Evolutionary conservation across 805 yeast genomes (phyloP).

Genomic region (Tetrapisispora phaffii): DNA sequence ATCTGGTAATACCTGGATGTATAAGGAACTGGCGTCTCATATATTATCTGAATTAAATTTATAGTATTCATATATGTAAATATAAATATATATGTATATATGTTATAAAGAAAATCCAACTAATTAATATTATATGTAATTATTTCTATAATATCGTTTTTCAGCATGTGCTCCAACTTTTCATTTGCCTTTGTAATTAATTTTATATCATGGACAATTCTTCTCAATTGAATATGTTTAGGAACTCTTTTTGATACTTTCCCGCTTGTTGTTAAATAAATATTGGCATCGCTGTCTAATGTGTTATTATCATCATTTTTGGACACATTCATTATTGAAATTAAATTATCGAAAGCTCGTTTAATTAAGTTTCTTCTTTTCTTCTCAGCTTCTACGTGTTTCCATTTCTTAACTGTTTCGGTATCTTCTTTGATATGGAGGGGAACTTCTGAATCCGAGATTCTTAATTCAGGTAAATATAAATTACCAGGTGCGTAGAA

Average conservation of each 20-base stretch:
- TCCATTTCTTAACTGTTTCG: constrained; percentile 23
- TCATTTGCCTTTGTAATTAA: constrained; percentile 21
- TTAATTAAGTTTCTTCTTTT: constrained; percentile 25
- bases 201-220: constrained; percentile 25
- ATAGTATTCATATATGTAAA: constrained; percentile 21
- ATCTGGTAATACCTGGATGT: constrained; percentile 90
- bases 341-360: constrained; percentile 21
- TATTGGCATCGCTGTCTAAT: background rate
- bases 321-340: constrained; percentile 17
- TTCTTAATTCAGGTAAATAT: constrained; percentile 19
- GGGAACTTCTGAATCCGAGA: constrained; percentile 19
- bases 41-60: constrained; percentile 64
- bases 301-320: background rate
- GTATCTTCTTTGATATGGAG: constrained; percentile 12
- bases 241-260: constrained; percentile 21
- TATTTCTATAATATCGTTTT: background rate
- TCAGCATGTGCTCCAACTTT: constrained; percentile 11
- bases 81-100: background rate
- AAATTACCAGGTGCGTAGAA: background rate
- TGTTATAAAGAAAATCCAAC: background rate
- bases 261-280: background rate
- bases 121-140: background rate
- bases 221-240: constrained; percentile 24
- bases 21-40: constrained; percentile 81
- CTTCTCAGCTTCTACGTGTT: constrained; percentile 27